Conservation (phyloP, 345 rosid genomes). For the Anacardium occidentale region DNA sequence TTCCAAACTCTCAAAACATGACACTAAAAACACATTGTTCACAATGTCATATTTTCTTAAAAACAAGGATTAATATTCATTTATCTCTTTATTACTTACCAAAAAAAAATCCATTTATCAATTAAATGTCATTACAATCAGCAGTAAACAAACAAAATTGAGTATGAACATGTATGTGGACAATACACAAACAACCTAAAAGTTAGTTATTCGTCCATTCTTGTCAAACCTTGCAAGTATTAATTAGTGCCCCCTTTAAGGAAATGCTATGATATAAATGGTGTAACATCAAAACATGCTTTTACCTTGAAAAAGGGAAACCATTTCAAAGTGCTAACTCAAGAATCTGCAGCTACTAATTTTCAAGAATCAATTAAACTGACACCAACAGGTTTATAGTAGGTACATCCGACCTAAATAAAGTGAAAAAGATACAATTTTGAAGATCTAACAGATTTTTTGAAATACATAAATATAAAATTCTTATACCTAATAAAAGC, state of each 20-base stretch:
- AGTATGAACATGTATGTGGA: conserved; percentile 4
- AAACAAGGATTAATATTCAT: background rate
- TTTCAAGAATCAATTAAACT: conserved; percentile 9
- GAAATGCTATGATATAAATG: background rate
- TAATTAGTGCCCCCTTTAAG: background rate
- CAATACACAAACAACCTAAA: conserved; percentile 1
- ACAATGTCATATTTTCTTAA: background rate
- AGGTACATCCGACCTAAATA: background rate
- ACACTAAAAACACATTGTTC: background rate
- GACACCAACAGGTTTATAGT: background rate
- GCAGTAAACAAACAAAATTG: background rate
- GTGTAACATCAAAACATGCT: background rate
- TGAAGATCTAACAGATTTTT: background rate
- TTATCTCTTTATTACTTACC: too few species aligned
- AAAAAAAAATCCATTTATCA: background rate
- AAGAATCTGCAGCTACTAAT: background rate
- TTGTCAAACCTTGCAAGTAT: background rate
- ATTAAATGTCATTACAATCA: background rate
- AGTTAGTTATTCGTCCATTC: background rate
- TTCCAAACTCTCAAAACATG: background rate
- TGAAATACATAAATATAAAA: background rate
- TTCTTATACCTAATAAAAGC: background rate
- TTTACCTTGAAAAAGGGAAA: background rate
- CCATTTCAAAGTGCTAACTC: background rate
- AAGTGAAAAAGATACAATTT: background rate